Evolutionary conservation across 768 basidiomycete genomes (phyloP), one percentile per base, ranked within the genome.

Genomic region (Macrolepiota dolichaula): DNA sequence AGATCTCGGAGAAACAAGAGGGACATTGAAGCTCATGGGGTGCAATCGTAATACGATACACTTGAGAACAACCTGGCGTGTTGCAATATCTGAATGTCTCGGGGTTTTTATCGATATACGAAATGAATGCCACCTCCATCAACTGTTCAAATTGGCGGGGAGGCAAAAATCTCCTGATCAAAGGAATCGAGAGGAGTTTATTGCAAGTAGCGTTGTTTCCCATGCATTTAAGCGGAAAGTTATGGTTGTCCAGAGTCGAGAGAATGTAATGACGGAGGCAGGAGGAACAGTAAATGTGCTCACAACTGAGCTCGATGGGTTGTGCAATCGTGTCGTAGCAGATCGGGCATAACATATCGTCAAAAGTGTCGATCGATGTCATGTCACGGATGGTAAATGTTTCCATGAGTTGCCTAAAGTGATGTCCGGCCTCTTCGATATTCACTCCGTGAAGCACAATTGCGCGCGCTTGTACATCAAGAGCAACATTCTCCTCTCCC

Each of bases 21-120:
- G 82, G 83, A 59, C 84, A 85, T 56, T 79, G 73, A 64, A 82
- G 66, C 46, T 69, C 59, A 42, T 69, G 61, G 36, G 66, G 58
- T 25, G 22, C 51, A 19, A 63, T 59, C 24, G 71, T 68, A 44
- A 67, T 68, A 53, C 79, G 74, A 71, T 92, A 92, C 3, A 90
- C 80, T 64, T 88, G 85, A 3, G 74, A 76, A 68, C 90, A 92
- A 67, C 89, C 88, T 0, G 91, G 85, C 0, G 88, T 89, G 1
- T 83, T 85, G 72, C 91, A 92, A 63, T 86, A 85, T 56, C 80
- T 80, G 68, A 85, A 85, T 49, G 85, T 83, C 38, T 77, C 73
- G 0, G 85, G 77, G 51, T 83, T 82, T 36, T 78, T 69, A 40
- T 84, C 81, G 42, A 89, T 71, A 66, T 90, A 79, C 0, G 75